Conservation (phyloP, 2,329 filamentous ascomycete species). For the Lachnellula arida region DNA sequence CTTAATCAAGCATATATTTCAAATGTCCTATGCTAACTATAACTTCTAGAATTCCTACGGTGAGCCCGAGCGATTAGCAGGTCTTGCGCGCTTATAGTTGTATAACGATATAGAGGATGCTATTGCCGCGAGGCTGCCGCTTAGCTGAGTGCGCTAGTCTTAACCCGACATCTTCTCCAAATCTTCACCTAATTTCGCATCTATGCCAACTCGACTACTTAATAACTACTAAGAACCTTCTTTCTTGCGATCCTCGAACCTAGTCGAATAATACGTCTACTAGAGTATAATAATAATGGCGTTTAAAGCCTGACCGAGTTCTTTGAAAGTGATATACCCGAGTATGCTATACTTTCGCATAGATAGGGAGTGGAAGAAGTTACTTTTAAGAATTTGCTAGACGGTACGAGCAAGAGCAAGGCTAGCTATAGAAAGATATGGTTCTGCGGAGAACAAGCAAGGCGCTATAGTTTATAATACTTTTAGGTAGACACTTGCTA, state of each 20-base stretch:
- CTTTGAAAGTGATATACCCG: conserved; percentile 14
- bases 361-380: conserved; percentile 18
- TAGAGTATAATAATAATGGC: conserved; percentile 8
- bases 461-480: conserved; percentile 10
- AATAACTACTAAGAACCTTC: background rate
- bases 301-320: conserved; percentile 12
- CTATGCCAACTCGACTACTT: conserved; percentile 1
- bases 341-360: conserved; percentile 27
- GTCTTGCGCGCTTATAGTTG: conserved; percentile 15
- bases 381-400: conserved; percentile 9
- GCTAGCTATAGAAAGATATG: conserved; percentile 11
- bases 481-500: conserved; percentile 20
- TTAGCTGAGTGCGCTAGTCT: conserved; percentile 19
- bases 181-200: conserved; percentile 1
- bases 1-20: conserved; percentile 1
- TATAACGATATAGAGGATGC: conserved; percentile 8
- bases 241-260: background rate
- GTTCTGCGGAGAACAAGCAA: conserved; percentile 15
- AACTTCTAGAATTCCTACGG: conserved; percentile 7
- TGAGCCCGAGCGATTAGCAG: conserved; percentile 8
- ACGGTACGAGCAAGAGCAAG: conserved; percentile 3
- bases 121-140: conserved; percentile 16
- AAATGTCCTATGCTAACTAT: conserved; percentile 9
- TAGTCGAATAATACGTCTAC: conserved; percentile 14
- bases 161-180: conserved; percentile 14